These are phyloP conservation scores for Phytopythium delawarense DNA, from an alignment of 352 stramenopile species.

Conservation along the genomic window DNA sequence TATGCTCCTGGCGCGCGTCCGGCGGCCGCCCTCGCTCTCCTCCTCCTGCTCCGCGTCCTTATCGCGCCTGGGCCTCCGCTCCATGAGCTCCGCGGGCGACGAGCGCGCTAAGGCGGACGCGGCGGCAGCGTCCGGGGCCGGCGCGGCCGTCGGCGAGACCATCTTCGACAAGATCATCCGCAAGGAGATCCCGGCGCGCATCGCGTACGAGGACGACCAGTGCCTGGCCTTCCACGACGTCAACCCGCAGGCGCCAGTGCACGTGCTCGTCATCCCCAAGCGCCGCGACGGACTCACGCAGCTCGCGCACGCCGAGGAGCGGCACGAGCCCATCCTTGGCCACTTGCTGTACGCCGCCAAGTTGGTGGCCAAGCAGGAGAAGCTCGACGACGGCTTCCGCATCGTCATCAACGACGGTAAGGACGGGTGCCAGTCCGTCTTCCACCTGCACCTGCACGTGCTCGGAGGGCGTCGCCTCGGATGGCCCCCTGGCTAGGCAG, in stretches of 20 bases:
- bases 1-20: conserved; percentile 22
- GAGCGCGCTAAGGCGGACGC: conserved; percentile 61
- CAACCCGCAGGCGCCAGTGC: conserved; percentile 92
- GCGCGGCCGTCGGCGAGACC: conserved; percentile 71
- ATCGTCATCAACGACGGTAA: conserved; percentile 98
- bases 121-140: conserved; percentile 22
- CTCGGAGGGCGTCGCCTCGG: conserved; percentile 92
- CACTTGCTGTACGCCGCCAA: conserved; percentile 92
- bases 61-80: conserved; percentile 5
- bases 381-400: conserved; percentile 90
- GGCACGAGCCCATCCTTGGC: conserved; percentile 93
- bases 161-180: conserved; percentile 99
- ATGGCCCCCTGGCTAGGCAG: conserved; percentile 89
- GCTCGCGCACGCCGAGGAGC: conserved; percentile 86
- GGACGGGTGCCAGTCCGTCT: conserved; percentile 89
- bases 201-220: conserved; percentile 96
- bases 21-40: conserved; percentile 8
- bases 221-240: conserved; percentile 98
- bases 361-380: conserved; percentile 91
- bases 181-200: conserved; percentile 91
- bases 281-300: conserved; percentile 90
- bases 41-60: not conserved
- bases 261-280: conserved; percentile 98
- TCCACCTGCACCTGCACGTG: conserved; percentile 94
- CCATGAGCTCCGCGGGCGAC: conserved; percentile 47